Evolutionary conservation across 441 rosid genomes (phyloP).

Genomic region (Adansonia rubrostipa): DNA sequence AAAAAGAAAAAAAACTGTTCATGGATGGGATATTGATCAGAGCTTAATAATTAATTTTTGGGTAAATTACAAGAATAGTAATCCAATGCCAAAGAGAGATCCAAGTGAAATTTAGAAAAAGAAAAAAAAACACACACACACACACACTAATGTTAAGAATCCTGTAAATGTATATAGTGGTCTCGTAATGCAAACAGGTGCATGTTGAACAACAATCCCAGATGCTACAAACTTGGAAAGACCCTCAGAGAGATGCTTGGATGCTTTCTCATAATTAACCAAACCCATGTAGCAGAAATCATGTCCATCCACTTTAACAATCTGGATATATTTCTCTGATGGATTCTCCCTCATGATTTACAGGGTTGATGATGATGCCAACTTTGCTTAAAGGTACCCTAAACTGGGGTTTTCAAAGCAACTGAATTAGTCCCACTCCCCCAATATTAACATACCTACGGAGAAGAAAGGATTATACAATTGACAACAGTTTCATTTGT

Average conservation of each 20-base stretch:
- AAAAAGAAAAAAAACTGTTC: no score
- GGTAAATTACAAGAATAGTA: no score
- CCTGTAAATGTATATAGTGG: neutral
- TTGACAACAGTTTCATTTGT: no score
- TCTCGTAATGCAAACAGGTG: neutral
- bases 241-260: conserved; percentile 43
- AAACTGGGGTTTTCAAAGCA: neutral
- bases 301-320: no score
- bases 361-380: neutral
- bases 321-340: no score
- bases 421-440: neutral
- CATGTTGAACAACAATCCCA: conserved; percentile 30
- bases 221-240: conserved; percentile 34
- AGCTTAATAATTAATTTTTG: no score
- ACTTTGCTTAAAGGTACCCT: no score
- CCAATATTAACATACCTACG: neutral
- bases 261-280: conserved; percentile 47
- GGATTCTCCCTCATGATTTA: neutral
- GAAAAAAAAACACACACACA: no score
- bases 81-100: neutral
- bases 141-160: neutral
- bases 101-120: neutral
- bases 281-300: no score
- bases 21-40: no score
- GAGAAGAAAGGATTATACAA: no score